Percentiles rank a stretch among this genome's conserved stretches.
Evolutionary conservation across 2,329 filamentous ascomycete species (phyloP).

Genomic region (Penicillium vulpinum): DNA sequence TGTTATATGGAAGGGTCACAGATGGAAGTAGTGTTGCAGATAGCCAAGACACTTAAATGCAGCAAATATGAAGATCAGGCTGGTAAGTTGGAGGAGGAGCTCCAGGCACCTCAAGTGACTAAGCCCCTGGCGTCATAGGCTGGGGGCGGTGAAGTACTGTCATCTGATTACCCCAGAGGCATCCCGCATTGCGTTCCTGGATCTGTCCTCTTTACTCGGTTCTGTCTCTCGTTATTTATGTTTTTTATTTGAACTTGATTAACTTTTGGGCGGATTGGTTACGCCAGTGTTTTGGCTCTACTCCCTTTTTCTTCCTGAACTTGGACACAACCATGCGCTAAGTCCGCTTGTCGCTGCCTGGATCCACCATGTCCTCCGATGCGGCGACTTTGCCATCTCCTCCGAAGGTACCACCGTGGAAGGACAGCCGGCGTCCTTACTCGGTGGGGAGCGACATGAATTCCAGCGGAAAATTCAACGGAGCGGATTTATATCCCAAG

Average conservation of each 20-base stretch:
- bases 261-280: not conserved
- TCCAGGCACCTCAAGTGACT: conserved; percentile 26
- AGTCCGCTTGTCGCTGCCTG: conserved; percentile 16
- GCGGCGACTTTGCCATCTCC: conserved; percentile 40
- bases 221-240: conserved; percentile 4
- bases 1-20: not conserved
- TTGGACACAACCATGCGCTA: conserved; percentile 28
- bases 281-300: not conserved
- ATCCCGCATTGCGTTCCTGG: conserved; percentile 21
- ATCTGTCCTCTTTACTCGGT: conserved; percentile 13
- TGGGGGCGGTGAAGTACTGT: conserved; percentile 34
- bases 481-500: conserved; percentile 27
- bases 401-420: conserved; percentile 36
- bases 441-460: conserved; percentile 31
- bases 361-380: conserved; percentile 41
- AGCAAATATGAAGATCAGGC: conserved; percentile 9
- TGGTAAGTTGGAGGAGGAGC: conserved; percentile 18
- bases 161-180: conserved; percentile 25
- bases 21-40: conserved; percentile 37
- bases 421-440: conserved; percentile 28
- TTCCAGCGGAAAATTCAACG: conserved; percentile 27
- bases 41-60: conserved; percentile 6
- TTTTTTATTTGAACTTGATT: conserved; percentile 5
- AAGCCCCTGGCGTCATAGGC: conserved; percentile 38
- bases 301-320: too few species aligned